Percentiles rank a stretch among this genome's conserved stretches.
phyloP scores from a whole-genome alignment of 2,329 filamentous ascomycete genomes.

The Aspergillus sp. region DNA sequence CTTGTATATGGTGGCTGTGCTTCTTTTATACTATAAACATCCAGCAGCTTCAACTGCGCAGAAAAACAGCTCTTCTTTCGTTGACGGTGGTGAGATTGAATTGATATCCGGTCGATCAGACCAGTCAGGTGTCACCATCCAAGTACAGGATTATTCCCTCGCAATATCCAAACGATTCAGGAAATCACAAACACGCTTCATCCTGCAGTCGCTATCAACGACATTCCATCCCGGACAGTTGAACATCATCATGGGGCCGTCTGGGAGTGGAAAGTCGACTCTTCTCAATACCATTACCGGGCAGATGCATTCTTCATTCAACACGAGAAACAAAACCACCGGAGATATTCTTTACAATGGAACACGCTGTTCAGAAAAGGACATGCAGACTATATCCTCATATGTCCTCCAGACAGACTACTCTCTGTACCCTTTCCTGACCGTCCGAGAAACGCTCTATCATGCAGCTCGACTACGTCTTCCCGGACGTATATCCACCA shows the following conservation, averaged over 20 bases:
- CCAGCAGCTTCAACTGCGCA: too few relatives aligned
- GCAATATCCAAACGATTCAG: slow-evolving; percentile 56
- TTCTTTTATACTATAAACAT: too few relatives aligned
- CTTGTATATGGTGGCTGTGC: slow-evolving; percentile 57
- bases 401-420: slow-evolving; percentile 78
- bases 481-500: slow-evolving; percentile 64
- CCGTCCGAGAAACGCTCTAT: slow-evolving; percentile 67
- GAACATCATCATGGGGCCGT: slow-evolving; percentile 77
- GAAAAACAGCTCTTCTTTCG: too few relatives aligned
- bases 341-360: slow-evolving; percentile 68
- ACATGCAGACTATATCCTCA: slow-evolving; percentile 67
- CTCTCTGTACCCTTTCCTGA: slow-evolving; percentile 67
- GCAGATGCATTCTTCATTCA: slow-evolving; percentile 50
- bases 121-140: slow-evolving; percentile 59
- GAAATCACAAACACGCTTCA: slow-evolving; percentile 41
- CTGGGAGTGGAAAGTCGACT: slow-evolving; percentile 71
- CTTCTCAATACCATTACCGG: slow-evolving; percentile 69
- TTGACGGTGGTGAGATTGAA: too few relatives aligned
- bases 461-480: slow-evolving; percentile 69
- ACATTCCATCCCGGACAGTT: slow-evolving; percentile 64
- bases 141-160: slow-evolving; percentile 60
- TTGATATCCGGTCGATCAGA: slow-evolving; percentile 42
- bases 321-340: slow-evolving; percentile 51
- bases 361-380: slow-evolving; percentile 60
- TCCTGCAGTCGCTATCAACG: slow-evolving; percentile 63